Conservation (phyloP, 2,329 filamentous ascomycete species). For the Hymenoscyphus linearis region DNA sequence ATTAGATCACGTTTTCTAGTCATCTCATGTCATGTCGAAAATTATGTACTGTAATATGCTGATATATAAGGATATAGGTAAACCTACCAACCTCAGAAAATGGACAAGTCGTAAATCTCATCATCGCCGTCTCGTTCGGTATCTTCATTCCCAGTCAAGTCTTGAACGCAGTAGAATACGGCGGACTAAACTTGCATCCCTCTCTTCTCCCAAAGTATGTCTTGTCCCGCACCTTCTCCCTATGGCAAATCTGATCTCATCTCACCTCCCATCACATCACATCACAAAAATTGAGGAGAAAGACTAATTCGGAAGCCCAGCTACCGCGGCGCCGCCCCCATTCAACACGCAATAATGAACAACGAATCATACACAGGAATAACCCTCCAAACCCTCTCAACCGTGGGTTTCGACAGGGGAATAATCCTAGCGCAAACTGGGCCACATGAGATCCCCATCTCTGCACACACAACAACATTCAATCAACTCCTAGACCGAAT, state of each 20-base stretch:
- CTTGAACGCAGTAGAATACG: slow-evolving; percentile 65
- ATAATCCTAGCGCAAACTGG: slow-evolving; percentile 66
- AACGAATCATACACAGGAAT: slow-evolving; percentile 61
- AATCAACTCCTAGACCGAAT: slow-evolving; percentile 48
- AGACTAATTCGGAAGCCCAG: slow-evolving; percentile 36
- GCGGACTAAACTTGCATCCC: slow-evolving; percentile 89
- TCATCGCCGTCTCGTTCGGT: slow-evolving; percentile 92
- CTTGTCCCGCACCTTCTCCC: not conserved
- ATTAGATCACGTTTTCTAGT: too few relatives aligned
- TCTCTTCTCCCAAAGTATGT: slow-evolving; percentile 77
- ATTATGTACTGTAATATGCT: too few relatives aligned
- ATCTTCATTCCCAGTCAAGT: slow-evolving; percentile 78
- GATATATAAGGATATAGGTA: not conserved
- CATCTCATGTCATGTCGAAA: too few relatives aligned
- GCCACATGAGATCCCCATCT: slow-evolving; percentile 47
- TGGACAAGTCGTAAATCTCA: slow-evolving; percentile 61
- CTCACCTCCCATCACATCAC: not conserved
- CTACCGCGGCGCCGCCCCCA: slow-evolving; percentile 77
- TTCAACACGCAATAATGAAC: slow-evolving; percentile 76
- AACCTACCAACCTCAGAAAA: slow-evolving; percentile 44
- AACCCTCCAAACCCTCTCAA: slow-evolving; percentile 81
- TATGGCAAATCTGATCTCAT: too few relatives aligned
- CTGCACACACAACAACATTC: slow-evolving; percentile 42
- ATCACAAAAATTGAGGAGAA: not conserved
- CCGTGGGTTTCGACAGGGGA: slow-evolving; percentile 72